Percentiles rank a stretch among this genome's conserved stretches.
phyloP scores from a whole-genome alignment of 2,329 filamentous ascomycete genomes.

The Hortaea werneckii region DNA sequence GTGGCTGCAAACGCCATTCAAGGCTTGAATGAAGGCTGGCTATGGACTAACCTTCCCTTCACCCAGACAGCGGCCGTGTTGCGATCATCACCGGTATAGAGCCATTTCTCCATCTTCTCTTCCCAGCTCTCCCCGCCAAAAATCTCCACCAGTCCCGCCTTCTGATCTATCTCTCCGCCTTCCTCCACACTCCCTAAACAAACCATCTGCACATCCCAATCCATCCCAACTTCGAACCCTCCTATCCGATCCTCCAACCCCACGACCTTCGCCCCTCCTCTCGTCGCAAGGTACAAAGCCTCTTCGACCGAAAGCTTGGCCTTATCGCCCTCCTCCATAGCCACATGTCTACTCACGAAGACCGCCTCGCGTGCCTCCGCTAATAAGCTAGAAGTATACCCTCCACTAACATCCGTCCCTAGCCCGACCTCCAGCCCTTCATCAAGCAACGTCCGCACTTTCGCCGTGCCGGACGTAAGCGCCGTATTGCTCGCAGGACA shows the following conservation, averaged over 20 bases:
- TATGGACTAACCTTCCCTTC: constrained; percentile 68
- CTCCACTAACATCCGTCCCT: constrained; percentile 84
- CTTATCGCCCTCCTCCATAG: constrained; percentile 38
- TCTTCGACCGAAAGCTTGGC: constrained; percentile 67
- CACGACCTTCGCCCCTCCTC: constrained; percentile 75
- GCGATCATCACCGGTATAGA: constrained; percentile 85
- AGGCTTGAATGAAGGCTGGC: constrained; percentile 19
- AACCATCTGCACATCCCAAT: constrained; percentile 85
- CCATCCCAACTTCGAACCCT: constrained; percentile 73
- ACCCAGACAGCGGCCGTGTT: constrained; percentile 90
- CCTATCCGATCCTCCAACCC: constrained; percentile 64
- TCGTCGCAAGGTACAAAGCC: constrained; percentile 73
- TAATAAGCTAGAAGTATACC: constrained; percentile 71
- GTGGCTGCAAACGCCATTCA: neutral
- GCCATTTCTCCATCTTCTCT: constrained; percentile 83
- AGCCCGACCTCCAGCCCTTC: constrained; percentile 70
- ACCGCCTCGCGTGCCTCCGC: constrained; percentile 74
- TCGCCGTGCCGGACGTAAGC: constrained; percentile 67
- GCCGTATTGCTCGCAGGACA: constrained; percentile 82
- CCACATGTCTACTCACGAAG: constrained; percentile 64
- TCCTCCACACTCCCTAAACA: constrained; percentile 41
- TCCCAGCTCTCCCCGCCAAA: constrained; percentile 90
- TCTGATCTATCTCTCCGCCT: constrained; percentile 26
- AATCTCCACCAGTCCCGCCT: constrained; percentile 61
- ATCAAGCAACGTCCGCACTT: constrained; percentile 63